Evolutionary conservation across 495 filamentous ascomycete genomes (phyloP).

Genomic region (Penicillium odoratum): DNA sequence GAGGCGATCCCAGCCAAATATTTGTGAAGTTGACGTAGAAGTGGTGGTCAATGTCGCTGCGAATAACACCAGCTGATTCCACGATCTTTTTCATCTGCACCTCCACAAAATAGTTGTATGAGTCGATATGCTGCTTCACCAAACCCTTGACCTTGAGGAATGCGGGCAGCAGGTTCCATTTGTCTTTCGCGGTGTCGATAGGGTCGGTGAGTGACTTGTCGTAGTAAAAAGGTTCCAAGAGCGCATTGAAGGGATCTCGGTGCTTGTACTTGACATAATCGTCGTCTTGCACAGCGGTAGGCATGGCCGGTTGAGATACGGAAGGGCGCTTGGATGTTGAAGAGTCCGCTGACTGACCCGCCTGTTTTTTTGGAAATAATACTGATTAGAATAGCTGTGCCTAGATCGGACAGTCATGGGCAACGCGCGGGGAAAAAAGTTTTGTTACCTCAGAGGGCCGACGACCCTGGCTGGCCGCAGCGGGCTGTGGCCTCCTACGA

Average conservation of each 20-base stretch:
- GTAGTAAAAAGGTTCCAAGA: conserved; percentile 94
- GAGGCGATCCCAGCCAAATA: conserved; percentile 78
- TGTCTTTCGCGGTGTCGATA: conserved; percentile 89
- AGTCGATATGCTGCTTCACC: conserved; percentile 97
- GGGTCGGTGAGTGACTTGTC: conserved; percentile 91
- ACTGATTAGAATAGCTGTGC: background rate
- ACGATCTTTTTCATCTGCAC: conserved; percentile 96
- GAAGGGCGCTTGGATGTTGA: conserved; percentile 22
- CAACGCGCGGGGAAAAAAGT: conserved; percentile 21
- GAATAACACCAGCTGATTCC: conserved; percentile 77
- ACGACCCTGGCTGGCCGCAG: conserved; percentile 24
- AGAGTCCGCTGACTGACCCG: conserved; percentile 15
- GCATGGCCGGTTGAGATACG: conserved; percentile 12
- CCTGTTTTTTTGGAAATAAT: background rate
- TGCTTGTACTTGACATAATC: conserved; percentile 32
- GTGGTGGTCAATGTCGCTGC: conserved; percentile 82
- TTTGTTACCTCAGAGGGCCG: conserved; percentile 34
- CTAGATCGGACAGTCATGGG: background rate
- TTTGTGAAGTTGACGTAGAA: conserved; percentile 90
- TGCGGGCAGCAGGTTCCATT: conserved; percentile 93
- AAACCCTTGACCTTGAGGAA: conserved; percentile 97
- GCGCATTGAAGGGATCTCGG: conserved; percentile 70
- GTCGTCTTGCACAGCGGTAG: conserved; percentile 6
- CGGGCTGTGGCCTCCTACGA: conserved; percentile 32
- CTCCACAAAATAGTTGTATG: conserved; percentile 95